Base-by-base conservation (phyloP, 306 rosid species). In the Citrullus colocynthis region DNA sequence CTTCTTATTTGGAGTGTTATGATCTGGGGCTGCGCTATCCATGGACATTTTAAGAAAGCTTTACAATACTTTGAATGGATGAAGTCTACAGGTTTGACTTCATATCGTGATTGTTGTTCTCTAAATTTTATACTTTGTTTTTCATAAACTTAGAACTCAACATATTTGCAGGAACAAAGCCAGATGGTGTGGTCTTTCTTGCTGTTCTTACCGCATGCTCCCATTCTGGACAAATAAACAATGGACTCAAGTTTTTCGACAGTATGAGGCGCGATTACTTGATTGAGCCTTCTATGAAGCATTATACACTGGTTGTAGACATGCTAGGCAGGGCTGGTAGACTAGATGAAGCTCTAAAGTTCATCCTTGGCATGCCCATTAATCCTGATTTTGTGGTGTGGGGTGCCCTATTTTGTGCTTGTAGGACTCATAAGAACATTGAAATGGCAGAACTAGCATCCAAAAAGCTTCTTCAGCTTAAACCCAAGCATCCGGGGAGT, bases 341-440 rank as follows among this genome's bases (percentile, higher is more conserved):
- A 78, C 65, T 78, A 12, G 39, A 78, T 34, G 81, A 78, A 65
- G 81, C 81, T 63, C 42, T 78, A 51, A 63, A 49, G n/a, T 78
- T 78, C 81, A 65, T 78, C 55, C 15, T 28, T 51, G 36, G 14
- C 16, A 65, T 78, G 81, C 65, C 81, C 16, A 54, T 78, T 9
- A 54, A 24, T 37, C 81, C 81, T 7, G 81, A 78, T 65, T 65
- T 78, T 65, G 74, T 78, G 48, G 64, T 78, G n/a, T 78, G 81
- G 81, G 81, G 81, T 63, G 81, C 81, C 6, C 41, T 78, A 15
- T 78, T 78, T 78, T 78, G 81, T 41, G 81, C 81, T n/a, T 78
- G 81, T 12, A 78, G 81, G 63, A 64, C 81, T 65, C 75, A 64
- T 15, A 78, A 78, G 81, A 78, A 78, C 16, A 52, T 78, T n/a